Conservation (phyloP, 768 basidiomycete genomes). For the Sporobolomyces pararoseus region DNA sequence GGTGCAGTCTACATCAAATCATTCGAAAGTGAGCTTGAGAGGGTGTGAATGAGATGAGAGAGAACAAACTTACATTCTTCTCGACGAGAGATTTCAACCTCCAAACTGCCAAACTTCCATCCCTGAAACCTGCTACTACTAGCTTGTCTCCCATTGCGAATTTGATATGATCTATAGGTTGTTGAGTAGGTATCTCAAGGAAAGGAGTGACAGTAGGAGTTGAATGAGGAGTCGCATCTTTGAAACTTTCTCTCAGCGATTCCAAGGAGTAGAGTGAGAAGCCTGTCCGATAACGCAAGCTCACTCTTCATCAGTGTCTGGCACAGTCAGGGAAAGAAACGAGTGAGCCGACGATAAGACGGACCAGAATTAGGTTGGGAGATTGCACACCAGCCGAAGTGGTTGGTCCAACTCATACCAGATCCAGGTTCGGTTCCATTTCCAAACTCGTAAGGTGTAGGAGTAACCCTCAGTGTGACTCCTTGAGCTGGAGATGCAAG, state of each 20-base stretch:
- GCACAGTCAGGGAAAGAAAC: neutral
- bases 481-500: slow-evolving; percentile 30
- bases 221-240: slow-evolving; percentile 14
- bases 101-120: slow-evolving; percentile 35
- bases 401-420: slow-evolving; percentile 33
- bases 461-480: slow-evolving; percentile 14
- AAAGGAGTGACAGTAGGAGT: neutral
- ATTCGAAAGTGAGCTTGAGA: neutral
- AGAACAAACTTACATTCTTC: slow-evolving; percentile 14
- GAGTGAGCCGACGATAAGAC: neutral
- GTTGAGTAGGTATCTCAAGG: neutral
- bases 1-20: slow-evolving; percentile 30
- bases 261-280: slow-evolving; percentile 44
- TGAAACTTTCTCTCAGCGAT: slow-evolving; percentile 14
- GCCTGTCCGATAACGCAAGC: slow-evolving; percentile 19
- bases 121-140: slow-evolving; percentile 36
- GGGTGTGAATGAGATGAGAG: neutral
- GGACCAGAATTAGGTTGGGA: neutral
- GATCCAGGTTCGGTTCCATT: slow-evolving; percentile 16
- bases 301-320: neutral
- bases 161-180: slow-evolving; percentile 37
- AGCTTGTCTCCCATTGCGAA: slow-evolving; percentile 42
- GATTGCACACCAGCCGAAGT: slow-evolving; percentile 28
- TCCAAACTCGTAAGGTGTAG: neutral
- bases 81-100: slow-evolving; percentile 38